Conservation (phyloP, 1,284 basidiomycete species). For the Fomitopsis betulina region DNA sequence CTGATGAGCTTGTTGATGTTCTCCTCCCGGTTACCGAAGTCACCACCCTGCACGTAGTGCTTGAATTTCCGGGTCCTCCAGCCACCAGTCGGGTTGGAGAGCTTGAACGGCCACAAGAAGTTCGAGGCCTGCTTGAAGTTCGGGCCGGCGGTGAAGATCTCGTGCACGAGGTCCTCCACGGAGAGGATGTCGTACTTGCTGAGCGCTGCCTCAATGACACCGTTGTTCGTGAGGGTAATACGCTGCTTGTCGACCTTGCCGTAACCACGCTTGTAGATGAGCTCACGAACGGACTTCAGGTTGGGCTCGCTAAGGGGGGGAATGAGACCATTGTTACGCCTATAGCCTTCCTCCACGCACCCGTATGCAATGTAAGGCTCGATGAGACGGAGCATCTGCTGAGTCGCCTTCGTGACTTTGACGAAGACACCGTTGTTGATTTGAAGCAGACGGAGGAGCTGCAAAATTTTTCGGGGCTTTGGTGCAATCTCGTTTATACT, state of each 20-base stretch:
- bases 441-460: constrained; percentile 96
- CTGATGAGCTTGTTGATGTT: constrained; percentile 97
- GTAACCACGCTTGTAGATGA: constrained; percentile 99
- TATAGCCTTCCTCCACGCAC: constrained; percentile 37
- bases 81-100: constrained; percentile 98
- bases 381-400: constrained; percentile 97
- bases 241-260: constrained; percentile 98
- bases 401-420: constrained; percentile 94
- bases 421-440: constrained; percentile 99
- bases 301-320: constrained; percentile 75
- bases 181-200: constrained; percentile 97
- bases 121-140: constrained; percentile 99
- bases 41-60: constrained; percentile 91
- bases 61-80: constrained; percentile 98
- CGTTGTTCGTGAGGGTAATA: constrained; percentile 93
- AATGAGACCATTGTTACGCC: background rate
- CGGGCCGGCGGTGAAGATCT: constrained; percentile 93
- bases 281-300: constrained; percentile 94
- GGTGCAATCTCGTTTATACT: constrained; percentile 99
- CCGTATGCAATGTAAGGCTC: constrained; percentile 98
- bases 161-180: constrained; percentile 97
- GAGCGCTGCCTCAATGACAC: constrained; percentile 88
- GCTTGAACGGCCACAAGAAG: constrained; percentile 99
- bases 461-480: constrained; percentile 98
- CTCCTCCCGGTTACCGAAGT: constrained; percentile 93